Base-by-base conservation (phyloP, 257 asterid species). In the Salvia miltiorrhiza region DNA sequence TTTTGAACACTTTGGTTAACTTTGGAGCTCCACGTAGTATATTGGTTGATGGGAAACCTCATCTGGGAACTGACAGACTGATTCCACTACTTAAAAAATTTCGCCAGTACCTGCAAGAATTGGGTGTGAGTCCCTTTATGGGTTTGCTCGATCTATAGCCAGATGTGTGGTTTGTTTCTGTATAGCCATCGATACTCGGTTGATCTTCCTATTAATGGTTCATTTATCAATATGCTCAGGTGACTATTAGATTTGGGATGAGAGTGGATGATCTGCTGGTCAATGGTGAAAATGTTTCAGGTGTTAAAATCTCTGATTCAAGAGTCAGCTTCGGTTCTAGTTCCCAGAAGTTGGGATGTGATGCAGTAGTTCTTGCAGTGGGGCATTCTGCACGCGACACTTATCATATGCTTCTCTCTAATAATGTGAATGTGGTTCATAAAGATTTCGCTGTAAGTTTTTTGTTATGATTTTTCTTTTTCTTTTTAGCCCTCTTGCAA, bases 341-440 rank as follows among this genome's bases (percentile, higher is more conserved):
- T 72, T 26, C 62, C 71, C 79, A 87, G 78, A 69, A 83, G 59
- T 72, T 84, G 85, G 82, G 67, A 69, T 90, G 71, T 65, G 97
- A 93, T 85, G 96, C 96, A 10, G 85, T 90, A 70, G 90, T 90
- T 86, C 96, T 93, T 41, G 99, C 99, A 10, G 88, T 93, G 67
- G 99, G 99, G 70, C 99, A 93, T 70, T 93, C 99, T 77, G 96
- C 99, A 62, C 93, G 99, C 26, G 97, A 88, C 81, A 88, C 95
- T 13, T 93, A 79, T 61, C 76, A 83, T 58, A 93, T 93, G 99
- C 95, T 90, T 73, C 86, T 90, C 67, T 88, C 90, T 63, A 96
- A 90, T 81, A 83, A 87, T 43, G 91, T 86, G 64, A 84, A 84
- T 72, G 69, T 93, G 74, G 82, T 80, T 73, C 86, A 73, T 20